Percentiles rank a stretch among this genome's conserved stretches.
phyloP scores from a whole-genome alignment of 495 filamentous ascomycete genomes.

The Aspergillus baeticus region DNA sequence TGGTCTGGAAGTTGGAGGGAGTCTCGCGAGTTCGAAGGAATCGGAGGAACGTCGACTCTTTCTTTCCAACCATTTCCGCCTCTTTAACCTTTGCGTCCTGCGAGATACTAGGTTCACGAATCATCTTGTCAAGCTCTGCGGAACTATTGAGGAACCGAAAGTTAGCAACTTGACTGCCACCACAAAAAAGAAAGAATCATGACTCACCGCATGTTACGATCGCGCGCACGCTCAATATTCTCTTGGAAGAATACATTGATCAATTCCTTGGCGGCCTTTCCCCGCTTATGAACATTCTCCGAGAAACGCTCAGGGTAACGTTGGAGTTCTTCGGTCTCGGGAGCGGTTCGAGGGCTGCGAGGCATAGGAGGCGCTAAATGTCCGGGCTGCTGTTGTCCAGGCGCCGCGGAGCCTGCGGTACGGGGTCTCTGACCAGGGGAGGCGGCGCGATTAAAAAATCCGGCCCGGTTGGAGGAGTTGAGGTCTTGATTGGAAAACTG shows the following conservation, averaged over 20 bases:
- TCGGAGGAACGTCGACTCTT: conserved; percentile 87
- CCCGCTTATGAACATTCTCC: conserved; percentile 75
- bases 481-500: conserved; percentile 98
- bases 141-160: conserved; percentile 54
- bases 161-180: conserved; percentile 2
- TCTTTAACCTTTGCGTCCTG: conserved; percentile 74
- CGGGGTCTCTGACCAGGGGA: conserved; percentile 74
- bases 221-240: conserved; percentile 86
- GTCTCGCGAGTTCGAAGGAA: conserved; percentile 91
- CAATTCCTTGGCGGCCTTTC: conserved; percentile 58
- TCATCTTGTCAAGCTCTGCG: conserved; percentile 81
- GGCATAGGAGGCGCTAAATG: conserved; percentile 67
- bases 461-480: conserved; percentile 62
- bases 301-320: conserved; percentile 76
- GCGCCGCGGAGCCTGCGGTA: conserved; percentile 64
- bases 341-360: conserved; percentile 40
- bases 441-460: conserved; percentile 67
- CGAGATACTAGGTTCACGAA: conserved; percentile 69
- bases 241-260: conserved; percentile 93
- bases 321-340: conserved; percentile 55
- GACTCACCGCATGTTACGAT: conserved; percentile 83
- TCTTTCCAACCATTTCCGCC: conserved; percentile 71
- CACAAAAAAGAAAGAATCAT: background rate
- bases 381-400: conserved; percentile 56
- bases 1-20: conserved; percentile 87